Percentiles rank a stretch among this genome's conserved stretches.
phyloP scores from a whole-genome alignment of 1,284 basidiomycete species.

The Malassezia sp. region DNA sequence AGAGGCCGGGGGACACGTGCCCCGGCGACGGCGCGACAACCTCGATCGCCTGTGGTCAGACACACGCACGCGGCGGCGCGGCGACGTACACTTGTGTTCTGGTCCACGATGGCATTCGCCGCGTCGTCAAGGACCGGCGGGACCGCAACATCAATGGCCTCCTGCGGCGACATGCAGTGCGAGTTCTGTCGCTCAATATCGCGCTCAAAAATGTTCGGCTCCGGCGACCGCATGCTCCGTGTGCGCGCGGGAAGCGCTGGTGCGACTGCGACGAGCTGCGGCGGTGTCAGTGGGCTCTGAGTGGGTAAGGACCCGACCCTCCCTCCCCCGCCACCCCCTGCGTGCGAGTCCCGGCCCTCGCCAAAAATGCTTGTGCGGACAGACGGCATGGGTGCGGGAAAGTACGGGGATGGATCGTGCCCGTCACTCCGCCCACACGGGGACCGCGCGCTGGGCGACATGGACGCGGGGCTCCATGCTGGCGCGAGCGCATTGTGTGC shows the following conservation, averaged over 20 bases:
- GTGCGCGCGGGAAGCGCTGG: too few species aligned
- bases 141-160: conserved; percentile 41
- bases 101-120: conserved; percentile 37
- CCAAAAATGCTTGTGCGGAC: too few species aligned
- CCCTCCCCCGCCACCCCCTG: too few species aligned
- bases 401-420: conserved; percentile 1
- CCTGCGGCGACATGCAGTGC: conserved; percentile 32
- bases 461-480: conserved; percentile 20
- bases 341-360: background rate
- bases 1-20: background rate
- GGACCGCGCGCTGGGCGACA: conserved; percentile 16
- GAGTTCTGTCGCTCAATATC: conserved; percentile 40
- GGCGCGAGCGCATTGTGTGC: conserved; percentile 33
- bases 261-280: too few species aligned
- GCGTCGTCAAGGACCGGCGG: conserved; percentile 41
- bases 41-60: conserved; percentile 32
- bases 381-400: background rate
- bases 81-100: conserved; percentile 34
- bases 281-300: too few species aligned
- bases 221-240: too few species aligned
- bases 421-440: background rate
- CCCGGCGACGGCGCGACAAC: conserved; percentile 28
- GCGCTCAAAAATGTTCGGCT: conserved; percentile 40
- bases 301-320: too few species aligned
- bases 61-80: conserved; percentile 13